Evolutionary conservation across 306 rosid species (phyloP), one percentile per base, ranked within the genome.

Genomic region (Pyrus bretschneideri): DNA sequence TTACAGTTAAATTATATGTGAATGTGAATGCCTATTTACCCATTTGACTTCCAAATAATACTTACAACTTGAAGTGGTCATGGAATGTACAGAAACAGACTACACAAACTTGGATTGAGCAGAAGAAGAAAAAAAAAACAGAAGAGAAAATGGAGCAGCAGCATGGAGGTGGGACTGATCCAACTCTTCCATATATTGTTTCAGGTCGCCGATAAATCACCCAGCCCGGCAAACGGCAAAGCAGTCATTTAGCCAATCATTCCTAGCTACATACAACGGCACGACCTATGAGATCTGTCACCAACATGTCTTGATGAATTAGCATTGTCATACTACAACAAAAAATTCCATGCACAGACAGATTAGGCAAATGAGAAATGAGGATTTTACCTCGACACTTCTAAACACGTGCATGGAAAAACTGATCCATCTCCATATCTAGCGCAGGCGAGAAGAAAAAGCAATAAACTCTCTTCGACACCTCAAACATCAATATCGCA

Each of bases 401-500:
- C 68, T 66, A 49, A 65, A 76, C 55, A 66, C 82, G 72, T 74
- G 71, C 62, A 67, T 73, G 67, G 59, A 55, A 72, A 83, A 67
- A 73, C 31, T 71, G 33, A 35, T 78, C 81, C 81, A 33, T 73
- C 65, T 38, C 42, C 42, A 38, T 38, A 38, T 38, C 42, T 38
- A 7, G 10, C 42, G 10, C 42, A 38, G 42, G 42, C 42, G 10
- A 38, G 9, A 38, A 38, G 42, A 38, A 1, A 38, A 58, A 73
- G 79, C 78, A 79, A 67, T 22, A 62, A 73, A 54, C 72, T 70
- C 42, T 33, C 54, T 57, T 38, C 13, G 42, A 64, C 71, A 22
- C 62, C 70, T 91, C 89, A 96, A 72, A 73, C 54, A 77, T 81
- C 81, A 17, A 88, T 44, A 67, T 3, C 49, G 30, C 84, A 81